Conservation (phyloP, 176 grass and related monocot genomes). For the maize (Zea mays) region Zm-B73-REFERENCE-NAM-5.0 NC_050096.1:207134001-207134500, state of each 20-base stretch:
- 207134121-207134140: not conserved
- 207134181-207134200: not conserved
- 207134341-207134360: not conserved
- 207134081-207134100: not conserved
- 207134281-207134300: constrained; percentile 7
- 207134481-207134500: not conserved
- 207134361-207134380: not conserved
- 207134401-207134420: constrained; percentile 30
- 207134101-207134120: not conserved
- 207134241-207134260: not conserved
- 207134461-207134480: not conserved
- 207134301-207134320: constrained; percentile 12
- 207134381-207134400: not conserved
- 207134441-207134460: not conserved
- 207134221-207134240: not conserved
- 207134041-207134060: no score
- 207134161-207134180: not conserved
- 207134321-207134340: constrained; percentile 1
- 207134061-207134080: no score
- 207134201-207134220: not conserved
- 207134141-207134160: not conserved
- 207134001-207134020: no score
- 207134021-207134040: no score
- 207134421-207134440: constrained; percentile 24
- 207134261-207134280: constrained; percentile 32